Percentiles rank a stretch among this genome's conserved stretches.
These are phyloP conservation scores for Dothistroma septosporum DNA, from an alignment of 2,329 filamentous ascomycete genomes.

Conservation along the genomic window DNA sequence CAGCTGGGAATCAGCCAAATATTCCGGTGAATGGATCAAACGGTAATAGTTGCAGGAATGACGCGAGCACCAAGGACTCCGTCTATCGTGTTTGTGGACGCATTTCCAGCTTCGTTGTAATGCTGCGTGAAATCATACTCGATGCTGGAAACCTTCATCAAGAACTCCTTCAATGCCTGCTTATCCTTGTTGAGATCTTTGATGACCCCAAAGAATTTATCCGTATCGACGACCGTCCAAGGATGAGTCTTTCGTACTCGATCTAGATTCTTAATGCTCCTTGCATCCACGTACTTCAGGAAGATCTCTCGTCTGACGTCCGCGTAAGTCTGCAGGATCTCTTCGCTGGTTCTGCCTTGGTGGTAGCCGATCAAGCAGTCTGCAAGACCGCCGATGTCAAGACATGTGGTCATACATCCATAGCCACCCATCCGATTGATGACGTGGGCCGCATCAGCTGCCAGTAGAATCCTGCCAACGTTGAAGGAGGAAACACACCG, in stretches of 20 bases:
- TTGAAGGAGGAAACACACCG: constrained; percentile 34
- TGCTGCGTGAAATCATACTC: constrained; percentile 28
- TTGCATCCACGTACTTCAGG: constrained; percentile 33
- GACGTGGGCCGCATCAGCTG: constrained; percentile 40
- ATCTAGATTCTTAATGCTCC: constrained; percentile 24
- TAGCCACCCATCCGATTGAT: constrained; percentile 26
- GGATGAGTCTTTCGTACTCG: constrained; percentile 22
- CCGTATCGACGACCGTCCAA: constrained; percentile 26
- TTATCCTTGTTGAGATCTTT: constrained; percentile 23
- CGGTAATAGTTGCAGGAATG: background rate
- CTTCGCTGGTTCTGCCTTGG: constrained; percentile 18
- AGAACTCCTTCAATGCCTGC: constrained; percentile 22
- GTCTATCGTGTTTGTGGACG: background rate
- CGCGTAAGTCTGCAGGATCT: constrained; percentile 36
- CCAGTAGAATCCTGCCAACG: constrained; percentile 34
- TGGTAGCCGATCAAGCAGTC: constrained; percentile 25
- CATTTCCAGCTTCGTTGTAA: constrained; percentile 11
- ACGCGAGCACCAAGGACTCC: background rate
- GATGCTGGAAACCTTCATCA: constrained; percentile 22
- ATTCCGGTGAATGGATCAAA: background rate
- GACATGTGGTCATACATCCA: constrained; percentile 26
- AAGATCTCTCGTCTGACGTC: constrained; percentile 36
- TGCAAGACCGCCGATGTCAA: constrained; percentile 27
- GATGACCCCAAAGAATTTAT: constrained; percentile 25
- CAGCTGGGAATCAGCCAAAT: too few relatives aligned